Evolutionary conservation across 495 filamentous ascomycete genomes (phyloP), one percentile per base, ranked within the genome.

Genomic region (Daldinia caldariorum): DNA sequence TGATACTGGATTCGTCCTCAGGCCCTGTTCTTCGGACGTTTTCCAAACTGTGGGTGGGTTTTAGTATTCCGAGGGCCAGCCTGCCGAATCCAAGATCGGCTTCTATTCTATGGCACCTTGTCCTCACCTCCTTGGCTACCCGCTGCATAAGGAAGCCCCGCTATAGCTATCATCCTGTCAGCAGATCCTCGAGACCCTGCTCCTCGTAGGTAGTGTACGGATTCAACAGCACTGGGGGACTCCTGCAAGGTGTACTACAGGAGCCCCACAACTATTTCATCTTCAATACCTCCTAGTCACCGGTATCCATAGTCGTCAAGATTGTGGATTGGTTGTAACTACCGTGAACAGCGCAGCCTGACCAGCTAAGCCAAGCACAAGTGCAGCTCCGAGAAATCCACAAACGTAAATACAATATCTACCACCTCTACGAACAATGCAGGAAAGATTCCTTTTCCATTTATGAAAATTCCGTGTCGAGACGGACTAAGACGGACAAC

Each of bases 131-230:
- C 56, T 69, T 61, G 65, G 72, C 63, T 70, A 74, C 62, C 63
- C 66, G 69, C 66, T 68, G 73, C 70, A 72, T 67, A 63, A 74
- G 54, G 57, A 68, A 64, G 73, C 74, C 75, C 75, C 71, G 71
- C 75, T 68, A 72, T 69, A 75, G 69, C 71, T 71, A 76, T 67
- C 66, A 76, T 74, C 75, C 75, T 66, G 70, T 76, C 75, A 77
- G 74, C 74, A 77, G 75, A 76, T 76, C 75, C 66, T 76, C 53
- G 32, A 72, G 61, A 67, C 68, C 69, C 69, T 71, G 71, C 55
- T 73, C 69, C 66, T 73, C 63, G 65, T 74, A 72, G 68, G 75
- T 67, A 72, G 50, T 67, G 61, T 56, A 38, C 53, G 37, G 53
- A 18, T 32, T 56, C 62, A 70, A 58, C 63, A 70, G 41, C 72